Percentiles rank a stretch among this genome's conserved stretches.
These are phyloP conservation scores for Lepiota brunneoincarnata DNA, from an alignment of 768 basidiomycete genomes.

Conservation along the genomic window DNA sequence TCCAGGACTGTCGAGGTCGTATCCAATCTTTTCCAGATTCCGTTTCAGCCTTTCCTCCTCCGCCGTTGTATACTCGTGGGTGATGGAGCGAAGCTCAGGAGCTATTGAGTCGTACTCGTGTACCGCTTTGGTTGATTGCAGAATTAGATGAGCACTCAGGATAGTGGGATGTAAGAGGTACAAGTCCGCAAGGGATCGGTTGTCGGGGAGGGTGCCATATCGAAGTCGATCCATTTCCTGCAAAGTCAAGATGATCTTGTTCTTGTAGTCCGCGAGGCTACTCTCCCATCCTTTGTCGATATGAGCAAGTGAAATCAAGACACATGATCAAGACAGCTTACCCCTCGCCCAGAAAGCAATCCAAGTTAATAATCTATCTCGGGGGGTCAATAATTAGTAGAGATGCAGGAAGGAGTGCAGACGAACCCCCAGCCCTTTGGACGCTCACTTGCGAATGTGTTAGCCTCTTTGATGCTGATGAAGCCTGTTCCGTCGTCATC, in stretches of 20 bases:
- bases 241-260: constrained; percentile 15
- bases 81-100: constrained; percentile 5
- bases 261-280: constrained; percentile 17
- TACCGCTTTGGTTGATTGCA: constrained; percentile 16
- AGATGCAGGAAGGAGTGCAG: background rate
- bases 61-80: constrained; percentile 1
- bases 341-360: constrained; percentile 26
- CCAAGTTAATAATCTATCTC: constrained; percentile 22
- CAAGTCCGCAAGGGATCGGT: constrained; percentile 12
- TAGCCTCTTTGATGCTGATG: constrained; percentile 33
- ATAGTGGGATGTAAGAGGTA: constrained; percentile 11
- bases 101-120: background rate
- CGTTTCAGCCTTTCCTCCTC: constrained; percentile 14
- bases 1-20: constrained; percentile 13
- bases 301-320: background rate
- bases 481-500: too few species aligned
- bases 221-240: constrained; percentile 13
- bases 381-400: background rate
- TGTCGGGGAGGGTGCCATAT: constrained; percentile 12
- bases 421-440: constrained; percentile 29
- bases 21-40: constrained; percentile 18
- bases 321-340: background rate
- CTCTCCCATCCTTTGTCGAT: constrained; percentile 12
- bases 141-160: constrained; percentile 12
- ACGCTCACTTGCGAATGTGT: constrained; percentile 26